Percentiles rank a stretch among this genome's conserved stretches.
Conservation (phyloP, 192 early-diverging fungal genomes). For the Gonapodya sp. region DNA sequence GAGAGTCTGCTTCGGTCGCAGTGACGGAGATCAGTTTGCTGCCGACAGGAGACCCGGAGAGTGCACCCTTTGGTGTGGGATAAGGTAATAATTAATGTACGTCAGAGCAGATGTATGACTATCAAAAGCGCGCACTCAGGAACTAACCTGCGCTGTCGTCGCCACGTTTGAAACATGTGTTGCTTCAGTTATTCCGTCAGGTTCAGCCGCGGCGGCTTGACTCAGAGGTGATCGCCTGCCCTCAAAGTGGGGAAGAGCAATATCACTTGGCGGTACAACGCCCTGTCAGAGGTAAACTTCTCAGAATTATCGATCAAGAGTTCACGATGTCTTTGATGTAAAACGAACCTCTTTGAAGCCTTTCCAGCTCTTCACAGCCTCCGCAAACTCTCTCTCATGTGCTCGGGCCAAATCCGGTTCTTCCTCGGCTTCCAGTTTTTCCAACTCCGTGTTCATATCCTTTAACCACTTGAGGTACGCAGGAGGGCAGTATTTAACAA, state of each 20-base stretch:
- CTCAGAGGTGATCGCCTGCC: not conserved
- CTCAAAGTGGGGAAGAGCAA: not conserved
- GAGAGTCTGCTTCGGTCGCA: not conserved
- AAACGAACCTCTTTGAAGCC: not conserved
- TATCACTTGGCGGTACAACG: not conserved
- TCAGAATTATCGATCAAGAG: not conserved
- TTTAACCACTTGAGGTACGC: not conserved
- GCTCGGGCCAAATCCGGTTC: not conserved
- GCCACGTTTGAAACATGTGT: no score
- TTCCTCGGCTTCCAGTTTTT: not conserved
- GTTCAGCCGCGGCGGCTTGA: no score
- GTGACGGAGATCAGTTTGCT: no score
- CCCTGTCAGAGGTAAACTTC: not conserved
- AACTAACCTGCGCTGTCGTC: no score
- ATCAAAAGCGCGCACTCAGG: no score
- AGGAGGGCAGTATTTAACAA: not conserved
- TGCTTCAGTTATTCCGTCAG: no score
- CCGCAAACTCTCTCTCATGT: not conserved
- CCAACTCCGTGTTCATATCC: not conserved
- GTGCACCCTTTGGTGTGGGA: no score
- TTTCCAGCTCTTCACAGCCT: slow-evolving; percentile 1
- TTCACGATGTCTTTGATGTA: not conserved
- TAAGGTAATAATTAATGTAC: no score
- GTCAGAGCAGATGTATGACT: no score
- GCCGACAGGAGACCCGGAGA: no score